These are phyloP conservation scores for Tricholoma hemisulphureum DNA, from an alignment of 768 basidiomycete genomes.

Conservation along the genomic window DNA sequence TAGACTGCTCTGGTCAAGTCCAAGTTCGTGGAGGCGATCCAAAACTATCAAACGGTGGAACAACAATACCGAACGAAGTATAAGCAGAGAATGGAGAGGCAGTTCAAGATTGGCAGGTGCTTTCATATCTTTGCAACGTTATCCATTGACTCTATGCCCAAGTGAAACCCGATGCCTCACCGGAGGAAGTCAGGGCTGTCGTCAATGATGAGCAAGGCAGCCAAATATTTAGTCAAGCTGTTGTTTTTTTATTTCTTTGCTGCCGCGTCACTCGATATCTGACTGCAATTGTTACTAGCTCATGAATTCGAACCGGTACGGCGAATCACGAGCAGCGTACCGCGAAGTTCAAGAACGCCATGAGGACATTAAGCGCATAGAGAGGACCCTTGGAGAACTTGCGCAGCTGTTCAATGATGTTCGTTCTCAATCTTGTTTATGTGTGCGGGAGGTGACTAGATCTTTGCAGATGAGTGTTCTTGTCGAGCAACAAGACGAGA, in stretches of 20 bases:
- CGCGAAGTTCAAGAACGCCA: constrained; percentile 97
- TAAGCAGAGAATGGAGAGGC: constrained; percentile 79
- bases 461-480: constrained; percentile 80
- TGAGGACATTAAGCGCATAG: constrained; percentile 93
- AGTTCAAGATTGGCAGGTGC: constrained; percentile 78
- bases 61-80: constrained; percentile 75
- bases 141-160: neutral
- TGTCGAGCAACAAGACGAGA: constrained; percentile 93
- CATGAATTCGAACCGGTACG: constrained; percentile 88
- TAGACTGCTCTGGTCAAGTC: constrained; percentile 64
- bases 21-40: constrained; percentile 84
- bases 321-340: constrained; percentile 86
- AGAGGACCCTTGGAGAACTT: constrained; percentile 87
- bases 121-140: neutral
- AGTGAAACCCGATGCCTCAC: constrained; percentile 93
- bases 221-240: constrained; percentile 91
- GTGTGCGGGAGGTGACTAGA: neutral
- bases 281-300: constrained; percentile 46
- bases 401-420: constrained; percentile 97
- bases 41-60: constrained; percentile 81
- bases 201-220: constrained; percentile 78
- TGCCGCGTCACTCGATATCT: constrained; percentile 2
- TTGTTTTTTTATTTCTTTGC: constrained; percentile 33
- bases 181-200: constrained; percentile 84
- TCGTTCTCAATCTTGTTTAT: constrained; percentile 22